A percentile compares a stretch with the other conserved stretches of the same genome.
Evolutionary conservation across 2,329 filamentous ascomycete genomes (phyloP).

Genomic region (Epichloe scottii): DNA sequence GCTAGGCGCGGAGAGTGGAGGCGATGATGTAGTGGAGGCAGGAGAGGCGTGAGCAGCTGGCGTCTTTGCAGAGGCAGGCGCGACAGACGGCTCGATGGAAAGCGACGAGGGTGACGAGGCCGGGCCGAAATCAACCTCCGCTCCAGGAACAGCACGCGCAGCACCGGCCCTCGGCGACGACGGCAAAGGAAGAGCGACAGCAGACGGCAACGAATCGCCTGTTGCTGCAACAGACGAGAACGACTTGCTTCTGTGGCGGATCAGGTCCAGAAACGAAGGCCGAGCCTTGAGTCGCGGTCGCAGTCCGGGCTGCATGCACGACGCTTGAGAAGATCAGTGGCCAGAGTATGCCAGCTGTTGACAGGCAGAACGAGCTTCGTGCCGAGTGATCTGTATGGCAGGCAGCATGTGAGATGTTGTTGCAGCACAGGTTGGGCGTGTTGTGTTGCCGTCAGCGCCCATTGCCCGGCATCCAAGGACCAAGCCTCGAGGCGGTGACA

Average conservation of each 20-base stretch:
- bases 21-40: constrained; percentile 21
- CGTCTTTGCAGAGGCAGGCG: background rate
- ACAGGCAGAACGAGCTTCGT: background rate
- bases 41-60: constrained; percentile 5
- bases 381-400: background rate
- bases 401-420: background rate
- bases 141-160: background rate
- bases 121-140: background rate
- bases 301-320: constrained; percentile 39
- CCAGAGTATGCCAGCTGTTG: background rate
- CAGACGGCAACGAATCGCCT: constrained; percentile 1
- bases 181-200: constrained; percentile 2
- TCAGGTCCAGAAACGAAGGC: constrained; percentile 40
- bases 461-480: no score
- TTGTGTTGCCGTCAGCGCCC: no score
- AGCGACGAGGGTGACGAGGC: background rate
- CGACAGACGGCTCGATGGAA: background rate
- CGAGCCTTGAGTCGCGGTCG: constrained; percentile 36
- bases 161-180: constrained; percentile 1
- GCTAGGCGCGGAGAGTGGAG: constrained; percentile 14
- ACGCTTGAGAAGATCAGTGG: background rate
- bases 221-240: constrained; percentile 1
- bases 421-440: background rate
- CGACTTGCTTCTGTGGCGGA: constrained; percentile 23
- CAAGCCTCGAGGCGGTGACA: no score